Evolutionary conservation across 176 grass and related monocot species (phyloP).

Genomic region (Musa beccarii): DNA sequence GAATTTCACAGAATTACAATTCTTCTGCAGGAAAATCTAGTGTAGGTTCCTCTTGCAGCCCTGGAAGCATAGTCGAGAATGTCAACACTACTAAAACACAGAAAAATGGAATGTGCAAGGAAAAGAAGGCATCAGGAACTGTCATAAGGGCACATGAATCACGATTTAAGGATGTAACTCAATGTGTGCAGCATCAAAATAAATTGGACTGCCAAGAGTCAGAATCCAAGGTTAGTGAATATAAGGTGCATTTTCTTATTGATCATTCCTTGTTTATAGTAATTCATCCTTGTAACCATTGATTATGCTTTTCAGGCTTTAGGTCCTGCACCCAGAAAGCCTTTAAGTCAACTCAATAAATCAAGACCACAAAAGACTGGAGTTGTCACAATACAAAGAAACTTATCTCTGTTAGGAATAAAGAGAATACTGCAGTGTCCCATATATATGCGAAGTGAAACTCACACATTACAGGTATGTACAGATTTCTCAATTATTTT

Average conservation of each 20-base stretch:
- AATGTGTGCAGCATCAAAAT: not conserved
- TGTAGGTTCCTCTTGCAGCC: conserved; percentile 10
- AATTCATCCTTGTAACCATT: not conserved
- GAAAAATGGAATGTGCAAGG: not conserved
- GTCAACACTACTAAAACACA: not conserved
- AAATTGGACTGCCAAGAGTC: conserved; percentile 2
- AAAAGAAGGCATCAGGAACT: not conserved
- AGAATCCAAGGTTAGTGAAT: conserved; percentile 7
- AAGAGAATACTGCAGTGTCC: conserved; percentile 1
- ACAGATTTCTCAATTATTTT: not conserved
- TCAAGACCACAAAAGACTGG: not conserved
- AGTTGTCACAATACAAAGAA: not conserved
- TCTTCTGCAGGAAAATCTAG: conserved; percentile 15
- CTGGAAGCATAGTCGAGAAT: conserved; percentile 1
- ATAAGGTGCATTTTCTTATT: not conserved
- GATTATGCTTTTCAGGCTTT: not conserved
- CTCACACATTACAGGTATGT: not conserved
- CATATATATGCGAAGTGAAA: not conserved
- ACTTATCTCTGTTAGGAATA: not conserved
- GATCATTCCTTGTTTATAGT: not conserved
- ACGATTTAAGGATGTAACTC: not conserved
- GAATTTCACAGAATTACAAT: not conserved
- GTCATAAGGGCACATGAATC: not conserved
- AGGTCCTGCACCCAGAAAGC: not conserved
- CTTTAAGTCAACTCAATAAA: not conserved